These are phyloP conservation scores for Exophiala viscosa DNA, from an alignment of 2,329 filamentous ascomycete genomes.

Conservation along the genomic window DNA sequence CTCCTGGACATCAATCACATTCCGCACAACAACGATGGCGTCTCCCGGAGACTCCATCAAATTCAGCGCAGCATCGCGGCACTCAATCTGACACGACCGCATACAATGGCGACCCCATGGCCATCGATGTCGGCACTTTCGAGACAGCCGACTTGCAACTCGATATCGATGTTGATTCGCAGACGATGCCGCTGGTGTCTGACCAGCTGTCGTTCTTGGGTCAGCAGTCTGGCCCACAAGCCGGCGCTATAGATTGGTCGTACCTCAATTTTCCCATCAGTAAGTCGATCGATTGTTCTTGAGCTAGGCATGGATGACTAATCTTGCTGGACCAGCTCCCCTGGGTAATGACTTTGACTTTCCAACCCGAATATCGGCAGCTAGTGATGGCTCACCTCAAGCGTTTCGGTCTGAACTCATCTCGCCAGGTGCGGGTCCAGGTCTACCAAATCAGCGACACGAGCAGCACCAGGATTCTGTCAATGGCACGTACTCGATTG, in stretches of 20 bases:
- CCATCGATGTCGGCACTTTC: conserved; percentile 5
- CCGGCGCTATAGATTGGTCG: conserved; percentile 11
- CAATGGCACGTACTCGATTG: conserved; percentile 1
- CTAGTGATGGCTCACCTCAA: conserved; percentile 10
- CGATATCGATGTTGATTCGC: conserved; percentile 3
- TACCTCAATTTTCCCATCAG: conserved; percentile 12
- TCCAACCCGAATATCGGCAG: conserved; percentile 4
- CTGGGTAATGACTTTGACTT: conserved; percentile 5
- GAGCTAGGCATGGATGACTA: conserved; percentile 2
- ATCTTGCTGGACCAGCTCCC: conserved; percentile 3
- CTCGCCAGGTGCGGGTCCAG: background rate
- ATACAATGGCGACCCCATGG: conserved; percentile 4
- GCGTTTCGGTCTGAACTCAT: conserved; percentile 8
- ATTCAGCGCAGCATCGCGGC: conserved; percentile 1
- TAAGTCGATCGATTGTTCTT: conserved; percentile 3
- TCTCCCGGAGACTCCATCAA: conserved; percentile 4
- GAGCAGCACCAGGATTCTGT: background rate
- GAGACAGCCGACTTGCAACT: conserved; percentile 4
- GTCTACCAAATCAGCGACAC: background rate
- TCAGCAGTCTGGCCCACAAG: conserved; percentile 2
- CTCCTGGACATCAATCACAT: conserved; percentile 3
- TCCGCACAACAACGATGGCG: conserved; percentile 1
- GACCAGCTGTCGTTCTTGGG: conserved; percentile 5
- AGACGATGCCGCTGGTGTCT: conserved; percentile 6
- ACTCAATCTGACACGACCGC: conserved; percentile 4